Conservation (phyloP, 306 rosid species). For the Hylodesmum podocarpum region DNA sequence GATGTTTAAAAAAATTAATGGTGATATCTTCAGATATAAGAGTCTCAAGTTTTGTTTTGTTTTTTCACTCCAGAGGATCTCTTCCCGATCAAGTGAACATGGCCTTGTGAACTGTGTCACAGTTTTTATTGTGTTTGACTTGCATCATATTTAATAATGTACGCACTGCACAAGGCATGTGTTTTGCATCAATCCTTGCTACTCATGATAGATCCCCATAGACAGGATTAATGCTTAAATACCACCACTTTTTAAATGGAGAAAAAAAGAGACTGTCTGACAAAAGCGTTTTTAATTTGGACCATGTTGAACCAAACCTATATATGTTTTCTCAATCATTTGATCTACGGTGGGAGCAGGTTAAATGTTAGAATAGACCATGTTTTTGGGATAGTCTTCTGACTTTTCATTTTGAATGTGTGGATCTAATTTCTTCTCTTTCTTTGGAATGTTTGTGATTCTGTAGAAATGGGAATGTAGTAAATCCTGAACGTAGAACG, state of each 20-base stretch:
- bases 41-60: too few species aligned
- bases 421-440: not conserved
- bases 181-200: not conserved
- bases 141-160: not conserved
- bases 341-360: not conserved
- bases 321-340: not conserved
- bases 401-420: not conserved
- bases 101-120: too few species aligned
- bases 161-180: not conserved
- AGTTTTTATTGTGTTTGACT: not conserved
- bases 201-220: not conserved
- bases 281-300: not conserved
- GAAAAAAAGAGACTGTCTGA: not conserved
- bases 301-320: not conserved
- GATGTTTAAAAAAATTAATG: too few species aligned
- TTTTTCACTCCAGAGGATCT: too few species aligned
- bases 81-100: too few species aligned
- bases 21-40: too few species aligned
- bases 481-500: not conserved
- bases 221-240: not conserved
- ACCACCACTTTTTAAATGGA: not conserved
- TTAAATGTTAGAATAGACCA: not conserved
- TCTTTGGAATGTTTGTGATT: not conserved
- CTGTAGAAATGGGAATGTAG: not conserved
- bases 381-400: not conserved